phyloP scores from a whole-genome alignment of 345 rosid genomes.

The Populus alba region DNA sequence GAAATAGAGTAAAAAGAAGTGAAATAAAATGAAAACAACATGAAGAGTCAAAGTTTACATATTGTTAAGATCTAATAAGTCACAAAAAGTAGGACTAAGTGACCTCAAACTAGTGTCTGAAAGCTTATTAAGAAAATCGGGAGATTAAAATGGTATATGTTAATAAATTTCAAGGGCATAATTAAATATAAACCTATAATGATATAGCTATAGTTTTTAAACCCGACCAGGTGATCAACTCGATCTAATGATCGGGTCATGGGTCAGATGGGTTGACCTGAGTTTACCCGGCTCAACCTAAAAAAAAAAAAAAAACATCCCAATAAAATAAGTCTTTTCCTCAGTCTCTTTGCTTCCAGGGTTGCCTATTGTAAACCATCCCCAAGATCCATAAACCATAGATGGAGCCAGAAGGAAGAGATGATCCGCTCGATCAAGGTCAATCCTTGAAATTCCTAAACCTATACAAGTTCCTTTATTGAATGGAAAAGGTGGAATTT shows the following conservation, averaged over 20 bases:
- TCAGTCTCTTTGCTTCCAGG: no score
- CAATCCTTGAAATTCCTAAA: not conserved
- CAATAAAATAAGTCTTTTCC: no score
- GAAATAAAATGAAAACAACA: not conserved
- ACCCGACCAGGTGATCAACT: no score
- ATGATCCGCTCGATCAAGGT: no score
- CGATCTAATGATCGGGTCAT: no score
- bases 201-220: conserved; percentile 43
- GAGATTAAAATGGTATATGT: not conserved
- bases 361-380: no score
- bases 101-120: conserved; percentile 68
- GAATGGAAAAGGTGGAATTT: conserved; percentile 39
- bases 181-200: conserved; percentile 37
- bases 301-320: no score
- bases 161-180: conserved; percentile 10
- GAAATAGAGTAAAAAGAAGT: not conserved
- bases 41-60: conserved; percentile 43
- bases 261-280: no score
- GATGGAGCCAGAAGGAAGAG: no score
- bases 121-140: conserved; percentile 46
- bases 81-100: conserved; percentile 80
- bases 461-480: conserved; percentile 58
- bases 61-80: conserved; percentile 72
- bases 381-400: no score
- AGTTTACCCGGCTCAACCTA: no score